Base-by-base conservation (phyloP, 2,329 filamentous ascomycete genomes). In the Microthyrium microscopicum region DNA sequence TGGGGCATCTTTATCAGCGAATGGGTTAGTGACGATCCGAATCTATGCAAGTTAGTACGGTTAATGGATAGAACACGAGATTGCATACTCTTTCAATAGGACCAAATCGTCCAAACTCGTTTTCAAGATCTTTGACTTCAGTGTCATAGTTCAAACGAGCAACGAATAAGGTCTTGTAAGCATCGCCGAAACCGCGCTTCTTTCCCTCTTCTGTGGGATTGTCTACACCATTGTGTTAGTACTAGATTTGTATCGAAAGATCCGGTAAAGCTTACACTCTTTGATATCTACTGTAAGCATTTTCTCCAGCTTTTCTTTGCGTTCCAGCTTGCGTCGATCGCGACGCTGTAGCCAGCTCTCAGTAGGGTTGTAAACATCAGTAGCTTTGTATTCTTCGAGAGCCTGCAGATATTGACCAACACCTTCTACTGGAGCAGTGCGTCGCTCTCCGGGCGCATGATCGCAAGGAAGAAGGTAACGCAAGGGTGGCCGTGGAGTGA, bases 151-250 rank as follows among this genome's bases (percentile, higher is more conserved):
- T 84, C 31, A 98, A 66, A 35, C 89, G 77, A 34, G 82, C 78
- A 35, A 95, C 80, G 48, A 98, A 91, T 32, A 98, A 65, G 11
- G 89, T 98, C 59, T 82, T 92, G 65, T 89, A 94, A 2, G 87
- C 78, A 59, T 95, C 85, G n/a, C n/a, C n/a, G n/a, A n/a, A n/a
- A 36, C 89, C 87, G 42, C 84, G 73, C 43, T 93, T 77, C 46
- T 94, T 89, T 9, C 78, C 70, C 49, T 98, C 89, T 24, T 89
- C 75, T 17, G 64, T 61, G 5, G 89, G 87, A 41, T 87, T 80
- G 56, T 80, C 85, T 85, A 43, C 24, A 42, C n/a, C n/a, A n/a
- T n/a, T n/a, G n/a, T n/a, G n/a, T n/a, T 8, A 16, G 13, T 9
- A 9, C 13, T 9, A 11, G 27, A 29, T 9, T 29, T 11, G 15